Conservation (phyloP, 208 protist species). For the Trichomonas vaginalis region DNA sequence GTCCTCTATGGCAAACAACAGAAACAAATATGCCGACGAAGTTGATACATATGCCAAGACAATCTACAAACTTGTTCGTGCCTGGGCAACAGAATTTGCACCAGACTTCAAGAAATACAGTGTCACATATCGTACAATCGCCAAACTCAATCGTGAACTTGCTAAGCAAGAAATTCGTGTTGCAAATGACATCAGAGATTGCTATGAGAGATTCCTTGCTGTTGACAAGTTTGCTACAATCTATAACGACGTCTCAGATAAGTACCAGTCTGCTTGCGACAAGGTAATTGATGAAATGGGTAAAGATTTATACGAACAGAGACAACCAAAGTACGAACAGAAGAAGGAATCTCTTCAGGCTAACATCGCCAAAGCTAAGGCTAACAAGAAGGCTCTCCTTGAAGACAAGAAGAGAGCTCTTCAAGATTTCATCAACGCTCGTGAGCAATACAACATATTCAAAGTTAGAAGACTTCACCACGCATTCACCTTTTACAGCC, state of each 20-base stretch:
- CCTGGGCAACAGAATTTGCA: background rate
- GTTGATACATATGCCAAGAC: background rate
- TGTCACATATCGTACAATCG: background rate
- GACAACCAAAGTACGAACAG: background rate
- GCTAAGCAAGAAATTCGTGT: background rate
- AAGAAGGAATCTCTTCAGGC: background rate
- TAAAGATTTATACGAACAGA: background rate
- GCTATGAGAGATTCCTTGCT: background rate
- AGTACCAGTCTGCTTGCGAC: background rate
- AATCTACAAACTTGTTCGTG: background rate
- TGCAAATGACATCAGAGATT: background rate
- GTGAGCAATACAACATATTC: background rate
- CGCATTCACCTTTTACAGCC: background rate
- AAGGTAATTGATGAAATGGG: background rate
- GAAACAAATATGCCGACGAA: background rate
- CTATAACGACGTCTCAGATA: background rate
- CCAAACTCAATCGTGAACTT: background rate
- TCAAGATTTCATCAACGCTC: background rate
- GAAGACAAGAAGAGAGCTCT: background rate
- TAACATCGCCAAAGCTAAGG: background rate
- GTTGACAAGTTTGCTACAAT: background rate
- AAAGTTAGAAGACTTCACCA: background rate
- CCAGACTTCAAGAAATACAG: background rate
- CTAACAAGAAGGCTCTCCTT: background rate
- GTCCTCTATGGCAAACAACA: background rate